Conservation (phyloP, 2,329 filamentous ascomycete genomes). For the Exophiala sideris region DNA sequence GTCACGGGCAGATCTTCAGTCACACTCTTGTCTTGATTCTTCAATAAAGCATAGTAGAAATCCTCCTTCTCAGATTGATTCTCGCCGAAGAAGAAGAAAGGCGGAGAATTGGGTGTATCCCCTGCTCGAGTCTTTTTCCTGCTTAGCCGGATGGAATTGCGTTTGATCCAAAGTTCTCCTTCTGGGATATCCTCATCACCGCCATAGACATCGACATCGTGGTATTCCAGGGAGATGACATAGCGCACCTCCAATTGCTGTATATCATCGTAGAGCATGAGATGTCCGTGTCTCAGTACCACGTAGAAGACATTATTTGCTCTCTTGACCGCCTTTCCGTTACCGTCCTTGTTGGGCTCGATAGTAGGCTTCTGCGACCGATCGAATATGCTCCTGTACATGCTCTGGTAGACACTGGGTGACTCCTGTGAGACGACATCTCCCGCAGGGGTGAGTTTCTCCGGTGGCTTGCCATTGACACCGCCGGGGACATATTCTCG, state of each 20-base stretch:
- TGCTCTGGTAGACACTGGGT: slow-evolving; percentile 93
- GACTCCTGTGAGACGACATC: slow-evolving; percentile 75
- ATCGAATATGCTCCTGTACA: slow-evolving; percentile 96
- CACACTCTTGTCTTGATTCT: slow-evolving; percentile 70
- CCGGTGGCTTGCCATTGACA: slow-evolving; percentile 87
- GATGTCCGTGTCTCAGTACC: slow-evolving; percentile 82
- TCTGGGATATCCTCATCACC: slow-evolving; percentile 77
- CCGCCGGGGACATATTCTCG: slow-evolving; percentile 89
- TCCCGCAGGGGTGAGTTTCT: slow-evolving; percentile 76
- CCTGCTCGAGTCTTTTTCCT: slow-evolving; percentile 56
- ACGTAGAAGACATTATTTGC: slow-evolving; percentile 92
- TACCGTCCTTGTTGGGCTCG: slow-evolving; percentile 49
- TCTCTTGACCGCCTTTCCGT: slow-evolving; percentile 45
- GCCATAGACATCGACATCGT: slow-evolving; percentile 79
- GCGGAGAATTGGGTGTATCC: slow-evolving; percentile 64
- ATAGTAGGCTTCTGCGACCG: slow-evolving; percentile 61
- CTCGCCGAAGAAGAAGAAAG: slow-evolving; percentile 92
- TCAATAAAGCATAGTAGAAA: slow-evolving; percentile 90
- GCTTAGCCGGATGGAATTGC: slow-evolving; percentile 81
- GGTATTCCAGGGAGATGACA: slow-evolving; percentile 87
- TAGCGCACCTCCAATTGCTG: slow-evolving; percentile 94
- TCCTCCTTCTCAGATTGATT: slow-evolving; percentile 97
- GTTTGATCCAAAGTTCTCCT: slow-evolving; percentile 92
- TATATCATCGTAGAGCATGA: slow-evolving; percentile 96
- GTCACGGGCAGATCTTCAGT: slow-evolving; percentile 62